Conservation (phyloP, 495 filamentous ascomycete genomes). For the Apodospora peruviana region DNA sequence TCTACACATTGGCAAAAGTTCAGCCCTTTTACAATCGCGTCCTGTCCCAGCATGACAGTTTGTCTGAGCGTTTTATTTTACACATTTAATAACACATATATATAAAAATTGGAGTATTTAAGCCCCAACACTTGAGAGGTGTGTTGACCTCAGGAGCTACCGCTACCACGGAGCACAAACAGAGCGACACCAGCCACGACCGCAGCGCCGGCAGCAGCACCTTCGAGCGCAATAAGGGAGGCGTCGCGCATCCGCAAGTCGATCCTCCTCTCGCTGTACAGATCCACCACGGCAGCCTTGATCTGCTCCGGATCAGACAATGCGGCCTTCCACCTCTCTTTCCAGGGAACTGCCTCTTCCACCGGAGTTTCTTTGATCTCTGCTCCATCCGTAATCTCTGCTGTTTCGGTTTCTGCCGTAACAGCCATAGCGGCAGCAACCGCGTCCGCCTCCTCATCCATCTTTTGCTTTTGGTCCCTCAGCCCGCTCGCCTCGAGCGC, state of each 20-base stretch:
- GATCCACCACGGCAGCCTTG: slow-evolving; percentile 35
- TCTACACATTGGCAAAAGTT: too few relatives aligned
- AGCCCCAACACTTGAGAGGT: not conserved
- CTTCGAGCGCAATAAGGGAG: slow-evolving; percentile 64
- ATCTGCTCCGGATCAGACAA: slow-evolving; percentile 36
- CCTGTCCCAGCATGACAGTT: too few relatives aligned
- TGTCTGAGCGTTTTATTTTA: not conserved
- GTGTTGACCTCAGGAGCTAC: not conserved
- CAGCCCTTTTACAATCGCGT: too few relatives aligned
- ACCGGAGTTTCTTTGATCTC: not conserved
- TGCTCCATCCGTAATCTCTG: not conserved
- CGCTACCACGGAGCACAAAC: slow-evolving; percentile 40
- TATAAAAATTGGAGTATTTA: not conserved
- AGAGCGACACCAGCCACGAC: slow-evolving; percentile 55
- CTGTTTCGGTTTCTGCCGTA: not conserved
- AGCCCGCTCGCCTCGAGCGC: slow-evolving; percentile 22
- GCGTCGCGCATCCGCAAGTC: slow-evolving; percentile 66
- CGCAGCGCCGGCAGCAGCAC: slow-evolving; percentile 66
- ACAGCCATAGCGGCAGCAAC: not conserved
- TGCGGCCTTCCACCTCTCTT: slow-evolving; percentile 41
- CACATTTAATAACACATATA: not conserved
- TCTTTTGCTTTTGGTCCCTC: slow-evolving; percentile 10
- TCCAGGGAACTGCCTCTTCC: slow-evolving; percentile 3
- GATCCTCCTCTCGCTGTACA: slow-evolving; percentile 67
- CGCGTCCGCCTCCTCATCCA: not conserved